phyloP scores from a whole-genome alignment of 139 green algal genomes.

The Tetradesmus obliquus region DNA sequence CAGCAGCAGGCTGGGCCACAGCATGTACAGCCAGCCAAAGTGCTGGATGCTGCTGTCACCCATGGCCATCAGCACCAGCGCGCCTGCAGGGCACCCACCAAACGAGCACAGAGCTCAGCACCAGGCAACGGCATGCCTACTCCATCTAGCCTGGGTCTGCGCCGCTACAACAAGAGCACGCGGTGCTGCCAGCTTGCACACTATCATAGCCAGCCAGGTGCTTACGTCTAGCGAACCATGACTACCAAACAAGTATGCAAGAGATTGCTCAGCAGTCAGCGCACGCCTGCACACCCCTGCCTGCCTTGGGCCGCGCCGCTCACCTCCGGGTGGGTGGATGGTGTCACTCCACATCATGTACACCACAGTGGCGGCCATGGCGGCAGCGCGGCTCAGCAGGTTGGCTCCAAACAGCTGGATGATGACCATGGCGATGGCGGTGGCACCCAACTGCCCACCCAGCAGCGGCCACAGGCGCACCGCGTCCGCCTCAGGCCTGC shows the following conservation, averaged over 20 bases:
- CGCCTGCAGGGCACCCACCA: slow-evolving; percentile 24
- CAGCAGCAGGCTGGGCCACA: slow-evolving; percentile 55
- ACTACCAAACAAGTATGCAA: too few species aligned
- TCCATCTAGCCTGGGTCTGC: neutral
- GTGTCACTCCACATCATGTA: slow-evolving; percentile 56
- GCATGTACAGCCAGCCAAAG: slow-evolving; percentile 44
- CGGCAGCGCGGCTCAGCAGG: slow-evolving; percentile 40
- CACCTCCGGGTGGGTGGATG: slow-evolving; percentile 61
- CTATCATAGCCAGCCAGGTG: too few species aligned
- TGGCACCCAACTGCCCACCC: slow-evolving; percentile 44
- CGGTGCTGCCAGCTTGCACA: neutral
- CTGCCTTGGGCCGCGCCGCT: neutral
- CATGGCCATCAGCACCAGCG: slow-evolving; percentile 63
- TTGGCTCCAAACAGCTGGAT: slow-evolving; percentile 42
- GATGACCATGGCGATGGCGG: slow-evolving; percentile 42
- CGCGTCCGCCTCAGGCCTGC: slow-evolving; percentile 51
- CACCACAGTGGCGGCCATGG: slow-evolving; percentile 54
- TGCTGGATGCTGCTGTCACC: slow-evolving; percentile 52
- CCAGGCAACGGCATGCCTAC: neutral
- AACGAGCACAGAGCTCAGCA: neutral
- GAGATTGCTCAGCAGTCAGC: neutral
- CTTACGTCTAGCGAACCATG: too few species aligned
- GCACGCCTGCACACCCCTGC: neutral
- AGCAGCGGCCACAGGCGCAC: slow-evolving; percentile 61
- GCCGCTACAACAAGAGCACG: neutral